A percentile compares a stretch with the other conserved stretches of the same genome.
These are phyloP conservation scores for Lecanosticta acicola DNA, from an alignment of 2,329 filamentous ascomycete species.

Conservation along the genomic window DNA sequence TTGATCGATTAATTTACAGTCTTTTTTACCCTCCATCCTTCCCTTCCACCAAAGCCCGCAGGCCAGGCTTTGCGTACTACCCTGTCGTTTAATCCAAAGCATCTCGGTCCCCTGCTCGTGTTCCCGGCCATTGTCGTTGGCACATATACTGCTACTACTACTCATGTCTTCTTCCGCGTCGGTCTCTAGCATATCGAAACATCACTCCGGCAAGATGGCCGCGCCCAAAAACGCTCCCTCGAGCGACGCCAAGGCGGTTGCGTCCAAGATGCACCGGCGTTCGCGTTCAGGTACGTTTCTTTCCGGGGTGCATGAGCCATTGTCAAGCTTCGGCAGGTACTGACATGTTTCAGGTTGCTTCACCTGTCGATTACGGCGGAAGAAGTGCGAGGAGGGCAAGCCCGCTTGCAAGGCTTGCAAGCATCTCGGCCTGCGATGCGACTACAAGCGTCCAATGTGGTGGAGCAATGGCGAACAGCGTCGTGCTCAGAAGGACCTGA, in stretches of 20 bases:
- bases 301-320: constrained; percentile 33
- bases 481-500: constrained; percentile 81
- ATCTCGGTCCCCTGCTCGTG: constrained; percentile 29
- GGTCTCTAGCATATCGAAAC: constrained; percentile 37
- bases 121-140: constrained; percentile 29
- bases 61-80: constrained; percentile 43
- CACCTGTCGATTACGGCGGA: constrained; percentile 61
- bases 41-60: constrained; percentile 40
- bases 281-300: constrained; percentile 79
- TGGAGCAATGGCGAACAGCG: constrained; percentile 91
- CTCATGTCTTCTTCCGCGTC: constrained; percentile 43
- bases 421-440: constrained; percentile 76
- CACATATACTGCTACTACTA: constrained; percentile 41
- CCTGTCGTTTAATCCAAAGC: constrained; percentile 39
- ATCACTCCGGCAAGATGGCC: constrained; percentile 42
- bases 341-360: constrained; percentile 54
- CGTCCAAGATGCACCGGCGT: constrained; percentile 79
- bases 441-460: constrained; percentile 96
- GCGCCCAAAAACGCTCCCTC: constrained; percentile 44
- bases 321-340: constrained; percentile 19
- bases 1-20: constrained; percentile 45
- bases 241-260: constrained; percentile 52
- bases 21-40: constrained; percentile 30
- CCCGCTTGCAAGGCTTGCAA: constrained; percentile 59
- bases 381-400: constrained; percentile 65